Conservation (phyloP, 2,329 filamentous ascomycete species). For the Pseudogymnoascus pannorum region DNA sequence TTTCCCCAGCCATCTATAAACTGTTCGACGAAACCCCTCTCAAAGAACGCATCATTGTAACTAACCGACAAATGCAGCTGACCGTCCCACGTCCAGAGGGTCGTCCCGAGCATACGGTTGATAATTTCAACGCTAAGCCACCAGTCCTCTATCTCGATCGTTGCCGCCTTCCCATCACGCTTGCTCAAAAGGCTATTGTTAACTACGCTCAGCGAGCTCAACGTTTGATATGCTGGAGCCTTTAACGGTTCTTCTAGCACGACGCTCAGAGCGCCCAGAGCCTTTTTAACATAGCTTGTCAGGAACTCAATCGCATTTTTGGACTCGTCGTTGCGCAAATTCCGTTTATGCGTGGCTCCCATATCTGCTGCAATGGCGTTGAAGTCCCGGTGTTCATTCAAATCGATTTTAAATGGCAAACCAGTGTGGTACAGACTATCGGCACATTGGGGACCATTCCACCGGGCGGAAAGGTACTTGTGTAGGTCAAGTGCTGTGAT, state of each 20-base stretch:
- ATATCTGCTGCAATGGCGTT: neutral
- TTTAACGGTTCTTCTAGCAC: neutral
- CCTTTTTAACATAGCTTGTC: neutral
- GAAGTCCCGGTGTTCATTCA: neutral
- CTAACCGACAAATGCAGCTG: neutral
- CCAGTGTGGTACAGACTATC: neutral
- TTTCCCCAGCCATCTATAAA: neutral
- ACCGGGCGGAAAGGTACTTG: neutral
- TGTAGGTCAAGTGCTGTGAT: neutral
- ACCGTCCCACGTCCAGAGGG: neutral
- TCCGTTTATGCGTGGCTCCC: neutral
- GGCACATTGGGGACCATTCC: neutral
- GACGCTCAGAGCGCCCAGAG: neutral
- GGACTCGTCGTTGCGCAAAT: neutral
- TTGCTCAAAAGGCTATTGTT: neutral
- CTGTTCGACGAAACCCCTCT: neutral
- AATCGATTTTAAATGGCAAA: neutral
- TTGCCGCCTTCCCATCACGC: neutral
- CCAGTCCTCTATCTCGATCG: neutral
- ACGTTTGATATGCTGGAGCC: neutral
- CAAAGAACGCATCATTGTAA: neutral
- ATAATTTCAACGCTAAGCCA: neutral
- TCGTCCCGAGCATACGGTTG: neutral
- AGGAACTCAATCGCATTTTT: neutral
- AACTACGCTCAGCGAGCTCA: neutral